Base-by-base conservation (phyloP, 2,329 filamentous ascomycete genomes). In the Colletotrichum tamarilloi region DNA sequence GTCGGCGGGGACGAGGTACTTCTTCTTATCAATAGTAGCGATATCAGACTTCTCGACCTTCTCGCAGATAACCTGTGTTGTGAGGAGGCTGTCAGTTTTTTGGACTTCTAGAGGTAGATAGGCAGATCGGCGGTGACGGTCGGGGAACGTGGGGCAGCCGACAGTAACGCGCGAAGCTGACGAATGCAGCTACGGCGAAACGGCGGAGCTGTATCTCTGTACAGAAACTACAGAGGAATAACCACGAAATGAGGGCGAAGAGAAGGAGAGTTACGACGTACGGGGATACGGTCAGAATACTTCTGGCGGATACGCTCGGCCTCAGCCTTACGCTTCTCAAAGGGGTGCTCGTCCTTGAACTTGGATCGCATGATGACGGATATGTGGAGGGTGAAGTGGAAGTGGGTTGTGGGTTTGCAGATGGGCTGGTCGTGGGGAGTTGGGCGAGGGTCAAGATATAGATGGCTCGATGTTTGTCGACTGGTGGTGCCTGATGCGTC, bases 341-440 rank as follows among this genome's bases (percentile, higher is more conserved):
- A 98, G 80, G 95, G 95, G 86, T 98, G 97, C 92, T 98, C 97
- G 92, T 99, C 97, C 95, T 99, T 99, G 87, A 99, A 99, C 92
- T 98, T 98, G 90, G 95, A 97, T 84, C 95, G 94, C 95, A 98
- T 98, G 78, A 82, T 94, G 89, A 82, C 82, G 82, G 83, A 83
- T 78, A 79, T 75, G 65, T 71, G 76, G 66, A 68, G 75, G 67
- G 26, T 72, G 73, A 66, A 62, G 49, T 73, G 11, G 67, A 46
- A 65, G 72, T 74, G 68, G 60, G 62, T 73, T 65, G 75, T 72
- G 58, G 74, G 53, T 77, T 68, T 68, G 67, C 62, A n/a, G 35
- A 59, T 65, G 53, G 30, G 38, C 28, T 71, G 58, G 60, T 60
- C 62, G 30, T 57, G 67, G 35, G 62, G 71, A 66, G 62, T 74